A percentile compares a stretch with the other conserved stretches of the same genome.
phyloP scores from a whole-genome alignment of 495 filamentous ascomycete genomes.

The Astrothelium macrocarpum region DNA sequence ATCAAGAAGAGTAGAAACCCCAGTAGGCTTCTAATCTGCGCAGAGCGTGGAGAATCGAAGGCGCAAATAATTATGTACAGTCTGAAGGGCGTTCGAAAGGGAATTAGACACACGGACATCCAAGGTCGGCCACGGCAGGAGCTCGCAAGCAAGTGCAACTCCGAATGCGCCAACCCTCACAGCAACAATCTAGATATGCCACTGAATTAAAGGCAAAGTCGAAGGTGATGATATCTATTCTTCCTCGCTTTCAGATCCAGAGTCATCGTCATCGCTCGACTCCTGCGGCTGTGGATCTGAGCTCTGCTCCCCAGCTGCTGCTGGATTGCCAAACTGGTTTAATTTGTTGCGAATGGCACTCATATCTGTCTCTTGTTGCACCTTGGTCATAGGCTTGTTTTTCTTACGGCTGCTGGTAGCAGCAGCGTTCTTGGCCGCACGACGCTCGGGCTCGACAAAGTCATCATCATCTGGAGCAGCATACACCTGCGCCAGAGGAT shows the following conservation, averaged over 20 bases:
- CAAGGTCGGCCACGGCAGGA: neutral
- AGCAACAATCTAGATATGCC: too few relatives aligned
- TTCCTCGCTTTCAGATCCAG: slow-evolving; percentile 31
- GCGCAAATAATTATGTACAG: neutral
- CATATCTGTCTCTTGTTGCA: slow-evolving; percentile 84
- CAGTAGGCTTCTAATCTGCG: neutral
- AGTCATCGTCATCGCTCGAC: slow-evolving; percentile 28
- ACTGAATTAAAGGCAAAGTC: too few relatives aligned
- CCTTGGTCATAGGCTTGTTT: slow-evolving; percentile 97
- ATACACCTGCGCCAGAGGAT: slow-evolving; percentile 15
- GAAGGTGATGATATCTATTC: slow-evolving; percentile 21
- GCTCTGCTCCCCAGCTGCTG: slow-evolving; percentile 14
- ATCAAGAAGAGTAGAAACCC: neutral
- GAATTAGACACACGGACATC: neutral
- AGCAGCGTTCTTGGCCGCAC: slow-evolving; percentile 38
- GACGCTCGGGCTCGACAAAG: slow-evolving; percentile 32
- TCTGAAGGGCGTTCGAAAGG: neutral
- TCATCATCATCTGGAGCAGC: slow-evolving; percentile 30
- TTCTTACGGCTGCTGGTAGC: slow-evolving; percentile 65
- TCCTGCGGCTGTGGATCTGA: slow-evolving; percentile 25
- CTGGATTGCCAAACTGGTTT: slow-evolving; percentile 21
- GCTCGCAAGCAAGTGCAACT: neutral
- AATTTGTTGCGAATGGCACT: slow-evolving; percentile 57
- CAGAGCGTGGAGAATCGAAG: neutral
- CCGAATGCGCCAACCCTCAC: neutral